Conservation (phyloP, 2,329 filamentous ascomycete species). For the Triangularia setosa region DNA sequence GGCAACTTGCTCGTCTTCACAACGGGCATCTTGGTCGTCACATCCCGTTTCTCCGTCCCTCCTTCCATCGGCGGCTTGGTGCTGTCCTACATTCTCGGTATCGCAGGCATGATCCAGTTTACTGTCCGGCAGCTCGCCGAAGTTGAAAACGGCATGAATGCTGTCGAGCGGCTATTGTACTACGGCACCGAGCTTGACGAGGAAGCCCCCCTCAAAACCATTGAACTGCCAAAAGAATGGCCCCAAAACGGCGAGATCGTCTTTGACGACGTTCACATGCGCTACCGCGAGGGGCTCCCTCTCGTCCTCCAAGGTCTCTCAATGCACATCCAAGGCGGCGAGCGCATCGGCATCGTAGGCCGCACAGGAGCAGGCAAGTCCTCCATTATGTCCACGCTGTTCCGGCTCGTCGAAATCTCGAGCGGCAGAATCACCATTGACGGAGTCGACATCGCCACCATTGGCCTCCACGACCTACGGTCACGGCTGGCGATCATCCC, state of each 20-base stretch:
- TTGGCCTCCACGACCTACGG: conserved; percentile 71
- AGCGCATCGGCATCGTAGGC: conserved; percentile 77
- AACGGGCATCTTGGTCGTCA: conserved; percentile 86
- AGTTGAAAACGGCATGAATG: conserved; percentile 97
- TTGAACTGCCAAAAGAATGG: conserved; percentile 72
- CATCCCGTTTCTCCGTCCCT: conserved; percentile 77
- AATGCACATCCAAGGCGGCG: conserved; percentile 70
- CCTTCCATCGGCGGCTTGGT: conserved; percentile 86
- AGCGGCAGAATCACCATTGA: conserved; percentile 62
- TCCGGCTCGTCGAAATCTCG: conserved; percentile 67
- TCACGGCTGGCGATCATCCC: conserved; percentile 78
- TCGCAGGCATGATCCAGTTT: conserved; percentile 95
- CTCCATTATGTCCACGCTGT: conserved; percentile 78
- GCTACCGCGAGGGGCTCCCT: conserved; percentile 68
- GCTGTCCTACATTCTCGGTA: conserved; percentile 86
- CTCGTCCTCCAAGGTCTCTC: conserved; percentile 67
- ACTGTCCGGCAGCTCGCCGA: conserved; percentile 90
- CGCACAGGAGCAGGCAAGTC: conserved; percentile 81
- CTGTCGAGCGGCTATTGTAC: conserved; percentile 85
- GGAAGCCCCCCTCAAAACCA: conserved; percentile 77
- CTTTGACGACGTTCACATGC: conserved; percentile 74
- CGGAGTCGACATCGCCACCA: conserved; percentile 64
- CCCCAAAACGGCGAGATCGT: conserved; percentile 79
- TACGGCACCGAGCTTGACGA: conserved; percentile 85
- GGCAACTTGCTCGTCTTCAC: conserved; percentile 82